Conservation (phyloP, 1,284 basidiomycete genomes). For the Apiotrichum montevideense region DNA sequence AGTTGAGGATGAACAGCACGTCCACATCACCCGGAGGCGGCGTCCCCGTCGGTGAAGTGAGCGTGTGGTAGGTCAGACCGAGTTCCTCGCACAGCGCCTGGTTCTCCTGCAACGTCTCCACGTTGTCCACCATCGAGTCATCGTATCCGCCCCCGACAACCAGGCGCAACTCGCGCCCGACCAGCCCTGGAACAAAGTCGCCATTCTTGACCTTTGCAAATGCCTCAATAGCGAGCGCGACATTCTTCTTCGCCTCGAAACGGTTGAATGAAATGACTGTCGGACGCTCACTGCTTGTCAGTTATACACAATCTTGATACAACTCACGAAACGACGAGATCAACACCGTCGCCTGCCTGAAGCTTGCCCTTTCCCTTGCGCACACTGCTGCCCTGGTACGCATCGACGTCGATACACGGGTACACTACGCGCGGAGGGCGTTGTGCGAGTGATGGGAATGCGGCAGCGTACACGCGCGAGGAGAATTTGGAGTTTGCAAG, state of each 20-base stretch:
- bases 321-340: slow-evolving; percentile 62
- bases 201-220: slow-evolving; percentile 50
- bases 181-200: slow-evolving; percentile 16
- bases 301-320: neutral
- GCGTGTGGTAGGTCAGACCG: slow-evolving; percentile 54
- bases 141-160: slow-evolving; percentile 78
- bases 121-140: slow-evolving; percentile 62
- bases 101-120: slow-evolving; percentile 57
- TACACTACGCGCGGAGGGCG: slow-evolving; percentile 68
- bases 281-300: slow-evolving; percentile 56
- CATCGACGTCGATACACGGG: slow-evolving; percentile 77
- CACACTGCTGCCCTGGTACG: slow-evolving; percentile 52
- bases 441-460: slow-evolving; percentile 65
- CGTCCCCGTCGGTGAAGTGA: slow-evolving; percentile 38
- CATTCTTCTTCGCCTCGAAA: slow-evolving; percentile 94
- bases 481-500: slow-evolving; percentile 92
- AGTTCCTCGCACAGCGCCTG: slow-evolving; percentile 53
- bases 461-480: slow-evolving; percentile 64
- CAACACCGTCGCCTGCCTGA: slow-evolving; percentile 52
- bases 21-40: slow-evolving; percentile 51
- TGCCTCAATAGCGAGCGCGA: slow-evolving; percentile 69
- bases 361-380: slow-evolving; percentile 37
- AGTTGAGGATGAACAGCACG: slow-evolving; percentile 79
- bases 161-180: slow-evolving; percentile 52
- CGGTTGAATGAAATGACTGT: slow-evolving; percentile 87